Conservation (phyloP, 805 yeast species). For the Wickerhamiella nectarea region DNA sequence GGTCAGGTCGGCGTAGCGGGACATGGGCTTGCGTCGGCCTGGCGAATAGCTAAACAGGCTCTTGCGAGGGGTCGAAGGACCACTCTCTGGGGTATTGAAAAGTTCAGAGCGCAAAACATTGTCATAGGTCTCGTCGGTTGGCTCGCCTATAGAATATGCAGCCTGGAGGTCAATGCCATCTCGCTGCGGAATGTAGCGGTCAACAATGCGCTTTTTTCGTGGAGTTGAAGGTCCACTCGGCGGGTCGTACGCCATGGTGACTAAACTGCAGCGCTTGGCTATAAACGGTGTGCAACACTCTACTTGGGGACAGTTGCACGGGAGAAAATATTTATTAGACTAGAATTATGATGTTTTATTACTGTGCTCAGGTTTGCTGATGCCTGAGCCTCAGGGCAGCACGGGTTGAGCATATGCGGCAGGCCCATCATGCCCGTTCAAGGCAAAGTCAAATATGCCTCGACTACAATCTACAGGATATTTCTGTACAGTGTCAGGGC, state of each 20-base stretch:
- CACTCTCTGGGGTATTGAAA: slow-evolving; percentile 49
- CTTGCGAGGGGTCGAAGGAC: slow-evolving; percentile 15
- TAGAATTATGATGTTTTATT: no score
- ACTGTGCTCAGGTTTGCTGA: no score
- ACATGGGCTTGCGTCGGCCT: slow-evolving; percentile 14
- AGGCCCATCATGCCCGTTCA: no score
- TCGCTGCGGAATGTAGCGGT: slow-evolving; percentile 77
- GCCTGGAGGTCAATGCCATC: slow-evolving; percentile 80
- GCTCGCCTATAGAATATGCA: slow-evolving; percentile 42
- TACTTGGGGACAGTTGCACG: no score
- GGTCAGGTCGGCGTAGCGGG: slow-evolving; percentile 19
- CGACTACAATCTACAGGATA: no score
- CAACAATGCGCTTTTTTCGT: slow-evolving; percentile 26
- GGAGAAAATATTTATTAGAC: no score
- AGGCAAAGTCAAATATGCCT: no score
- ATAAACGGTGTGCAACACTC: no score
- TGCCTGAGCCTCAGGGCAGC: no score
- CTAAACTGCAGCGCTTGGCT: no score
- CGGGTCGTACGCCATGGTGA: background rate
- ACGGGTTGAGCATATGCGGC: no score
- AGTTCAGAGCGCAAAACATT: slow-evolving; percentile 77
- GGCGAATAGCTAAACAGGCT: slow-evolving; percentile 14
- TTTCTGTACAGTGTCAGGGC: no score
- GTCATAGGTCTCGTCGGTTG: slow-evolving; percentile 57
- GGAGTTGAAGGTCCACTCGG: slow-evolving; percentile 17